A percentile compares a stretch with the other conserved stretches of the same genome.
Evolutionary conservation across 345 rosid species (phyloP).

Genomic region (Murraya paniculata): DNA sequence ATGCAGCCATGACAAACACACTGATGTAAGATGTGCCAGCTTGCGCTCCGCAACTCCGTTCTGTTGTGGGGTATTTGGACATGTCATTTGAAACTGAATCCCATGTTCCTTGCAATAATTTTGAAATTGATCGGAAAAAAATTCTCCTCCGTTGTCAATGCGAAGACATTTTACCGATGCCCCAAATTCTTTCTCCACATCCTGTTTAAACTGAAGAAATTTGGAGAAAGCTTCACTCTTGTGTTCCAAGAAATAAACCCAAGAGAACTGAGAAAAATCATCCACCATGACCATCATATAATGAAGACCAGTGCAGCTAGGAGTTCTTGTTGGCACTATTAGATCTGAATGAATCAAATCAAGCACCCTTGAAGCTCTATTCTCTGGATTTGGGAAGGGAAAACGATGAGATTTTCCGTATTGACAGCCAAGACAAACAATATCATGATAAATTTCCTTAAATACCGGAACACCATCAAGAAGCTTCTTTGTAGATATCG

Average conservation of each 20-base stretch:
- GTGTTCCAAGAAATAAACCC: slow-evolving; percentile 5
- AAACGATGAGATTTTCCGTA: background rate
- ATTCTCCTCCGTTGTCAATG: too few species aligned
- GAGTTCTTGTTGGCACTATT: background rate
- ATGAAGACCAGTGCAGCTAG: background rate
- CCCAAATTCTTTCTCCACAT: background rate
- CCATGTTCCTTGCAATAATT: background rate
- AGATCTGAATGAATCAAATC: slow-evolving; percentile 6
- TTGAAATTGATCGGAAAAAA: too few species aligned
- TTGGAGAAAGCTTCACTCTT: slow-evolving; percentile 5
- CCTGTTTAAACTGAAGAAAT: too few species aligned
- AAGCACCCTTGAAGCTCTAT: background rate
- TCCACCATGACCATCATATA: slow-evolving; percentile 4
- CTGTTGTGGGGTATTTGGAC: background rate
- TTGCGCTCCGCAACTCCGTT: background rate
- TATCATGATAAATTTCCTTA: too few species aligned
- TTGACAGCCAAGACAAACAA: background rate
- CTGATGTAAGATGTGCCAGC: background rate
- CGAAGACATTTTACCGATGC: too few species aligned
- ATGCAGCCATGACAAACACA: background rate
- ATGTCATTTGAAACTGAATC: background rate
- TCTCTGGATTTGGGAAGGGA: background rate
- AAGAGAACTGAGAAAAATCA: background rate
- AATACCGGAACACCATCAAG: too few species aligned
- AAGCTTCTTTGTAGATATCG: too few species aligned